Evolutionary conservation across 75 land plant species (phyloP).

Genomic region (Sequoia sempervirens): DNA sequence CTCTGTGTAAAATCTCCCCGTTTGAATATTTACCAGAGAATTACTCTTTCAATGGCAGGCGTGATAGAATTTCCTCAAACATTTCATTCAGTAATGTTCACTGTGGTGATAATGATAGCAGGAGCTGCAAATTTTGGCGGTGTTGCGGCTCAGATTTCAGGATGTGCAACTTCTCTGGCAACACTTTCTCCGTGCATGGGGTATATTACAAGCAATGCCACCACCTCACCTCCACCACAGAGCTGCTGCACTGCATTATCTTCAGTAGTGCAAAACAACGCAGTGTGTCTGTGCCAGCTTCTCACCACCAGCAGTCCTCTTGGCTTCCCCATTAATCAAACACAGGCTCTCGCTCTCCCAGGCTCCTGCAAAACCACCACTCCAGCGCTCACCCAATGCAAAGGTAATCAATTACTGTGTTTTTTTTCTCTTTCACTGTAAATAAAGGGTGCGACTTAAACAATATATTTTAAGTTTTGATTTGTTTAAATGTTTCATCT

Average conservation of each 20-base stretch:
- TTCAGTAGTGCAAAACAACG: slow-evolving; percentile 8
- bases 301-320: slow-evolving; percentile 5
- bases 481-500: too few relatives aligned
- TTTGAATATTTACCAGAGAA: too few relatives aligned
- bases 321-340: slow-evolving; percentile 44
- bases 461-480: too few relatives aligned
- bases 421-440: too few relatives aligned
- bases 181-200: slow-evolving; percentile 17
- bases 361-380: slow-evolving; percentile 36
- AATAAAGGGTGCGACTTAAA: too few relatives aligned
- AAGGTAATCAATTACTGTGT: background rate
- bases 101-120: background rate
- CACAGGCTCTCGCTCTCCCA: slow-evolving; percentile 38
- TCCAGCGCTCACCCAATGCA: slow-evolving; percentile 23
- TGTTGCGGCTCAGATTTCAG: background rate
- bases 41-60: background rate
- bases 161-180: slow-evolving; percentile 21
- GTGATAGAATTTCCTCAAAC: background rate
- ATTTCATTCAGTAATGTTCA: background rate
- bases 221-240: slow-evolving; percentile 5
- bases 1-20: too few relatives aligned
- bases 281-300: slow-evolving; percentile 31
- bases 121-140: background rate
- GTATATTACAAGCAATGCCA: slow-evolving; percentile 18
- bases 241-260: slow-evolving; percentile 25